Percentiles rank a stretch among this genome's conserved stretches.
phyloP scores from a whole-genome alignment of 306 rosid species.

The Purshia tridentata region DNA sequence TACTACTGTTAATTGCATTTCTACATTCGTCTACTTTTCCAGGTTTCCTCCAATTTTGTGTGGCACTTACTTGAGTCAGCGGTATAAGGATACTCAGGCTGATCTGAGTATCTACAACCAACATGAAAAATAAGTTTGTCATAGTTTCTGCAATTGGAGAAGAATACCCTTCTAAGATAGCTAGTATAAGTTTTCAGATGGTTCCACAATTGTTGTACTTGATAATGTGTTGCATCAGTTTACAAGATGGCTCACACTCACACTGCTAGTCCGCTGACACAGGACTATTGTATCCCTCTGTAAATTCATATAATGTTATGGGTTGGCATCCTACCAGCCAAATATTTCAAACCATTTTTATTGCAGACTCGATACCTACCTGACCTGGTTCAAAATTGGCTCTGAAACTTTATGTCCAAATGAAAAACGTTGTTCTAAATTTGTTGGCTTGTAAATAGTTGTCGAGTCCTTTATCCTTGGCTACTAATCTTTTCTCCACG shows the following conservation, averaged over 20 bases:
- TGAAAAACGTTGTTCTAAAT: too few species aligned
- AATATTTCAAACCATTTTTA: too few species aligned
- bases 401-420: too few species aligned
- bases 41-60: constrained; percentile 82
- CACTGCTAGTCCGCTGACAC: too few species aligned
- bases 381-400: too few species aligned
- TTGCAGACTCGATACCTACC: too few species aligned
- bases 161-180: not conserved
- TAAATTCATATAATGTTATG: not conserved
- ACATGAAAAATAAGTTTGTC: constrained; percentile 20
- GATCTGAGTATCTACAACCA: constrained; percentile 51
- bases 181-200: not conserved
- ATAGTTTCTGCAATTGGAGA: not conserved
- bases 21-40: constrained; percentile 3
- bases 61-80: constrained; percentile 56
- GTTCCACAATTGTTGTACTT: not conserved
- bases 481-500: too few species aligned
- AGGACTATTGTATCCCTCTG: not conserved
- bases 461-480: too few species aligned
- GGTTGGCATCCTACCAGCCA: not conserved
- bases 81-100: constrained; percentile 64
- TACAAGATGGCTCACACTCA: not conserved
- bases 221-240: not conserved
- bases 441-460: too few species aligned
- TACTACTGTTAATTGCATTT: not conserved